A percentile compares a stretch with the other conserved stretches of the same genome.
Conservation (phyloP, 179 eudicot species). For the Pouteria campechiana region DNA sequence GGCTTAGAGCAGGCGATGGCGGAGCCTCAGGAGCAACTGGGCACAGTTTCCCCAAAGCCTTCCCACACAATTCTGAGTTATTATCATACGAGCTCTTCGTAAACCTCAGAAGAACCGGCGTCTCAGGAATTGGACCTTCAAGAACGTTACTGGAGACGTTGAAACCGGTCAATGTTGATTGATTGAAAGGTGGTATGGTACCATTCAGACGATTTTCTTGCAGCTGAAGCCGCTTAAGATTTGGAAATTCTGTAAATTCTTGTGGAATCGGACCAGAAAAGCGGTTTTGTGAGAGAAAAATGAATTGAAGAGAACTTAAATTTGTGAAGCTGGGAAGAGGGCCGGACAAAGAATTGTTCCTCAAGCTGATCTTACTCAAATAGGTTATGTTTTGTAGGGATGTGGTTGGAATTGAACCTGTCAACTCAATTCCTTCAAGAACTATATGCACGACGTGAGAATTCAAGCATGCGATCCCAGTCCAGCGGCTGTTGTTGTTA, state of each 20-base stretch:
- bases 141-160: conserved; percentile 35
- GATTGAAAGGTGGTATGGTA: conserved; percentile 32
- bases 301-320: conserved; percentile 12
- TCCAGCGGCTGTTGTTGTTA: conserved; percentile 24
- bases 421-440: conserved; percentile 21
- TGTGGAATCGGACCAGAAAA: conserved; percentile 31
- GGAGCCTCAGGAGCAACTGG: conserved; percentile 6
- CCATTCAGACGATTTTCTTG: conserved; percentile 24
- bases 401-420: conserved; percentile 22
- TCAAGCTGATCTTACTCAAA: conserved; percentile 26
- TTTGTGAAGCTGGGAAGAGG: conserved; percentile 25
- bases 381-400: conserved; percentile 17
- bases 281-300: conserved; percentile 21
- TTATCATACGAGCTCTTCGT: conserved; percentile 23
- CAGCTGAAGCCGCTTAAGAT: conserved; percentile 14
- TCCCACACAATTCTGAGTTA: conserved; percentile 29
- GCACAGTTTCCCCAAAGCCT: conserved; percentile 15
- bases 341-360: conserved; percentile 24
- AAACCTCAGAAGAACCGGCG: conserved; percentile 18
- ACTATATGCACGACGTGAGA: conserved; percentile 24
- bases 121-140: conserved; percentile 23
- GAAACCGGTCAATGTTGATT: conserved; percentile 17
- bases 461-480: conserved; percentile 23
- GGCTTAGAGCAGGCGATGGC: conserved; percentile 6
- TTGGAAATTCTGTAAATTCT: conserved; percentile 14